Evolutionary conservation across 805 yeast species (phyloP), one percentile per base, ranked within the genome.

Genomic region (Kluyveromyces aestuarii): DNA sequence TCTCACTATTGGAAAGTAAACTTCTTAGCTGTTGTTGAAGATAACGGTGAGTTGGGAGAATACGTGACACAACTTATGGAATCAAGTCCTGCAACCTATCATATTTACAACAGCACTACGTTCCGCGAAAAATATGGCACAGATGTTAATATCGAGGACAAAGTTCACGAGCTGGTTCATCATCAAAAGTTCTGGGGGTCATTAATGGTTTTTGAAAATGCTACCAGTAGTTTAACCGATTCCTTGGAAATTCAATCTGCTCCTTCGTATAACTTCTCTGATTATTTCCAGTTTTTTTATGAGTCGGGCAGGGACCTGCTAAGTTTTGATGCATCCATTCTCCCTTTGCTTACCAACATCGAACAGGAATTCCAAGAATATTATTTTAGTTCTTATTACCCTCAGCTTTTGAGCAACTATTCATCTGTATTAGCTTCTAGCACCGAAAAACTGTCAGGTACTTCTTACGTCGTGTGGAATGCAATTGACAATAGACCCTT

Each of bases 251-350:
- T 44, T 9, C 48, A 55, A 8, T 45, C 51, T 25, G 52, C 59
- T 1, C 25, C 49, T 1, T 52, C 55, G 18, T 61, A 58, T 37
- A 51, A 57, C 33, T 55, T 61, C 4, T 49, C 61, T 6, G 41
- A 48, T 18, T 49, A 58, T 47, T 66, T 80, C 21, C 64, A 69
- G 18, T 64, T 72, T 0, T 59, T 72, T 44, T 82, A 74, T 58
- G 87, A 82, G 61, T 74, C 84, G 1, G 88, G 83, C 6, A 69
- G 89, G 55, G 91, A 84, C 60, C 71, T 77, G 37, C 53, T 69
- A 17, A 72, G 75, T 35, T 71, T 81, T 69, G 60, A 54, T 8
- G 55, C 72, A 2, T 74, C 72, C 44, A 70, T 82, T 10, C 57
- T 69, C 0, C 78, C 82, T 0, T 59, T 72, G 6, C 51, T 80